Conservation (phyloP, 2,329 filamentous ascomycete genomes). For the Fusarium ramigenum region DNA sequence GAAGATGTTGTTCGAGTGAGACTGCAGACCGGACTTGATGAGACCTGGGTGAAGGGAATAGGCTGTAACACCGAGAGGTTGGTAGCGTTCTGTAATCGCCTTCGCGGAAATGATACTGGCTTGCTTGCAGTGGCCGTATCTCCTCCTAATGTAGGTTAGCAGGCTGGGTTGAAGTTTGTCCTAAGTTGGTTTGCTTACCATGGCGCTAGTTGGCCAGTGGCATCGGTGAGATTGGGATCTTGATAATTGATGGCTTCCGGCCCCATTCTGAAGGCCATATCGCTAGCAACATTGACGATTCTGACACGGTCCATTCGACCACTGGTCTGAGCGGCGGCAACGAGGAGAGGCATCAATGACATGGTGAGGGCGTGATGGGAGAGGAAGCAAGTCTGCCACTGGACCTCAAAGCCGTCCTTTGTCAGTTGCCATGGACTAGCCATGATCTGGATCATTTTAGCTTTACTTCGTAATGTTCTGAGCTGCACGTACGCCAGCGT, state of each 20-base stretch:
- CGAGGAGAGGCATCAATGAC: conserved; percentile 25
- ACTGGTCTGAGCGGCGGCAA: conserved; percentile 17
- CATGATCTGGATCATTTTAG: conserved; percentile 40
- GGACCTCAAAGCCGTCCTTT: conserved; percentile 32
- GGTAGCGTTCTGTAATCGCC: conserved; percentile 34
- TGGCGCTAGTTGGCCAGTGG: conserved; percentile 23
- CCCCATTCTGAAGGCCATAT: conserved; percentile 25
- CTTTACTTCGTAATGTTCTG: fast-evolving
- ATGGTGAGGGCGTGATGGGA: conserved; percentile 34
- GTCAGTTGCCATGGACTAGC: conserved; percentile 32
- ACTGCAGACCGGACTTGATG: conserved; percentile 34
- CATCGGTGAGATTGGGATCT: conserved; percentile 34
- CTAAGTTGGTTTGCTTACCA: background rate
- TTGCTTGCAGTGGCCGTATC: conserved; percentile 38
- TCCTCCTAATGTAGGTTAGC: conserved; percentile 1
- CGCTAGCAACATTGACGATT: conserved; percentile 41
- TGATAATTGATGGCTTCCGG: conserved; percentile 34
- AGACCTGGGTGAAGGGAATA: conserved; percentile 40
- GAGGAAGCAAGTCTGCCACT: conserved; percentile 39
- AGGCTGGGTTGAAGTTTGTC: fast-evolving
- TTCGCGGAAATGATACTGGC: conserved; percentile 33
- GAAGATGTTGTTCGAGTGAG: conserved; percentile 17
- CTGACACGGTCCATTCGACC: conserved; percentile 28
- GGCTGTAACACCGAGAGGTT: conserved; percentile 31
- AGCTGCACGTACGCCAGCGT: conserved; percentile 42